Base-by-base conservation (phyloP, 2,329 filamentous ascomycete species). In the Stachybotrys elegans region DNA sequence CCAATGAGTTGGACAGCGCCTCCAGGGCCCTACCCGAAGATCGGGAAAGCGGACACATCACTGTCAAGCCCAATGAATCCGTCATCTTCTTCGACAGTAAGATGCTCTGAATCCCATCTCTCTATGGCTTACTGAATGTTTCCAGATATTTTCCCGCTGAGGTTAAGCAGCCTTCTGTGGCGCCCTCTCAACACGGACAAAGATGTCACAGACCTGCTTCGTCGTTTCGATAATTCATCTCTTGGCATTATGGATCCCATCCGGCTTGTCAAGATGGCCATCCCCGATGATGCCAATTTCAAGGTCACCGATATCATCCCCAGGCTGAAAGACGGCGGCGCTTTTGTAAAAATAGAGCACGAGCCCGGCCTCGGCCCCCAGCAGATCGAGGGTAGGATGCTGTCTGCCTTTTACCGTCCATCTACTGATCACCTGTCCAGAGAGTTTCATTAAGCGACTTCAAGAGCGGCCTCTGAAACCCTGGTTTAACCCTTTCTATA, bases 51-150 rank as follows among this genome's bases (percentile, higher is more conserved):
- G 92, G 93, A 0, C 90, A 96, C 57, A 95, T 97, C 53, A 71
- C 76, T n/a, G 76, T 86, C 11, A 76, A 73, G 3, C 69, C 83
- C 2, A 86, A 91, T 54, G 88, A 97, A 68, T 84, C 85, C 0
- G 83, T 97, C 37, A 65, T 96, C 6, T 98, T 94, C 69, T 84
- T 97, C 57, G 90, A 95, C 61, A 95, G 87, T 91, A 67, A 60
- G 81, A 27, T 22, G 22, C 42, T 5, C 8, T 13, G 3, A 8
- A 14, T 22, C n/a, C 12, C 6, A n/a, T 22, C 13, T 37, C 8
- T 14, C 11, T 2, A 5, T 5, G 27, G 16, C 45, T 53, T 19
- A 54, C 48, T 17, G 4, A 13, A 3, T 40, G 5, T 25, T 19
- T n/a, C 13, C 19, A 91, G 87, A 93, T 65, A 76, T 97, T 40